phyloP scores from a whole-genome alignment of 2,329 filamentous ascomycete genomes.

The Dactylellina drechsleri region DNA sequence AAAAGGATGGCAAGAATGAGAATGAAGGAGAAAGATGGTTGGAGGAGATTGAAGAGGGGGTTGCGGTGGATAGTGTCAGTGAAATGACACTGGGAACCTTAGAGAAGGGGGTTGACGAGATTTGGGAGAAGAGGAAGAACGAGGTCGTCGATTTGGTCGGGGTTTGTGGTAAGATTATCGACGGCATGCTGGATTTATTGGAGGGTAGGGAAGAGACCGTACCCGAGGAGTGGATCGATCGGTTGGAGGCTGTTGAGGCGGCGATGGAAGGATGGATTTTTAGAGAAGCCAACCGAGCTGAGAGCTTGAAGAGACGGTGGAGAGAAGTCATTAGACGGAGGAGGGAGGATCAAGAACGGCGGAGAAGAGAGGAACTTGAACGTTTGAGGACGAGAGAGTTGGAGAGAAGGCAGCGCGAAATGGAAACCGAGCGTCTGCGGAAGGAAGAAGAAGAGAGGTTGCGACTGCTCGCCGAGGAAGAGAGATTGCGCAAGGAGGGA shows the following conservation, averaged over 20 bases:
- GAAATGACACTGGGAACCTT: conserved; percentile 32
- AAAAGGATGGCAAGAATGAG: conserved; percentile 27
- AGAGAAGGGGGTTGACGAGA: conserved; percentile 56
- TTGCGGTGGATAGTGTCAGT: conserved; percentile 59
- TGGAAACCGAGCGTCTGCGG: conserved; percentile 32
- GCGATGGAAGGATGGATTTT: conserved; percentile 84
- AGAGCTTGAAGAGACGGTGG: conserved; percentile 55
- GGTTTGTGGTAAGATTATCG: conserved; percentile 77
- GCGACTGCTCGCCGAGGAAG: conserved; percentile 37
- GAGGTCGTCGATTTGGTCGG: conserved; percentile 70
- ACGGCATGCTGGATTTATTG: conserved; percentile 84
- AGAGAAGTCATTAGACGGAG: conserved; percentile 28
- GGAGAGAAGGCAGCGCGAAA: conserved; percentile 41
- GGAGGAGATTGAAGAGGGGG: conserved; percentile 59
- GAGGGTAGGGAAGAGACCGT: conserved; percentile 86
- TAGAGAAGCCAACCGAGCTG: conserved; percentile 74
- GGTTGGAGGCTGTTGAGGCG: conserved; percentile 81
- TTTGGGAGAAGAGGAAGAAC: conserved; percentile 60
- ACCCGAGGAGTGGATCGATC: conserved; percentile 86
- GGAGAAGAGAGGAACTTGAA: conserved; percentile 18
- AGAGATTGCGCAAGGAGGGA: conserved; percentile 41
- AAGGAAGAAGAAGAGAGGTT: conserved; percentile 39
- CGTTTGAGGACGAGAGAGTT: conserved; percentile 36
- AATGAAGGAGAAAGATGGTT: conserved; percentile 55
- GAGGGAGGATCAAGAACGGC: conserved; percentile 30